A percentile compares a stretch with the other conserved stretches of the same genome.
These are phyloP conservation scores for Kluyveromyces marxianus DNA, from an alignment of 1,139 yeast species.

Conservation along the genomic window DNA sequence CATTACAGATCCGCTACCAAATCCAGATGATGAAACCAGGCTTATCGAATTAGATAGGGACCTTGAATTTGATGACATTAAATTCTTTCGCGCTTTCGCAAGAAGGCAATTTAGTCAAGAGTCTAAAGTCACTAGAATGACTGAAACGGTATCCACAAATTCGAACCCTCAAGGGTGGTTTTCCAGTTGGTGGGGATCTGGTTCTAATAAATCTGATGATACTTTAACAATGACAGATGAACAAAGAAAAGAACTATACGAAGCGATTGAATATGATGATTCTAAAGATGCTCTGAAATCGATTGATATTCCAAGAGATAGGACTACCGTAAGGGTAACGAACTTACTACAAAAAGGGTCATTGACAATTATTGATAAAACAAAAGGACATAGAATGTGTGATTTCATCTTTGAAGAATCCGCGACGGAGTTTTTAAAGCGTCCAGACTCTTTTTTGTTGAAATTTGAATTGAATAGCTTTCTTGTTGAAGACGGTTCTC, in stretches of 20 bases:
- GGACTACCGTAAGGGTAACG: slow-evolving; percentile 57
- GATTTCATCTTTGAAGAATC: slow-evolving; percentile 81
- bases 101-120: slow-evolving; percentile 51
- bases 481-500: slow-evolving; percentile 81
- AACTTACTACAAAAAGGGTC: slow-evolving; percentile 75
- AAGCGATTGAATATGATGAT: slow-evolving; percentile 90
- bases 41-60: slow-evolving; percentile 51
- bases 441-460: slow-evolving; percentile 71
- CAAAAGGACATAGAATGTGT: slow-evolving; percentile 47
- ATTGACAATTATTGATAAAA: slow-evolving; percentile 44
- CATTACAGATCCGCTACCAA: slow-evolving; percentile 23
- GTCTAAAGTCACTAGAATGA: slow-evolving; percentile 15
- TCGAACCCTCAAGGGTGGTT: slow-evolving; percentile 42
- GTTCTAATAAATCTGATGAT: slow-evolving; percentile 25
- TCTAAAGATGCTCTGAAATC: slow-evolving; percentile 44
- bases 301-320: slow-evolving; percentile 65
- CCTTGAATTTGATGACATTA: slow-evolving; percentile 68
- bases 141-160: slow-evolving; percentile 6
- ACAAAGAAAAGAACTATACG: slow-evolving; percentile 77
- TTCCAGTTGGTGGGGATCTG: slow-evolving; percentile 49
- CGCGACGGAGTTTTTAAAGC: slow-evolving; percentile 59
- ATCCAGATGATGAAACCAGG: slow-evolving; percentile 33
- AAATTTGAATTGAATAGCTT: slow-evolving; percentile 73
- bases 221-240: slow-evolving; percentile 48
- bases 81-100: slow-evolving; percentile 78